A percentile compares a stretch with the other conserved stretches of the same genome.
phyloP scores from a whole-genome alignment of 768 basidiomycete species.

The Termitomyces sp. region DNA sequence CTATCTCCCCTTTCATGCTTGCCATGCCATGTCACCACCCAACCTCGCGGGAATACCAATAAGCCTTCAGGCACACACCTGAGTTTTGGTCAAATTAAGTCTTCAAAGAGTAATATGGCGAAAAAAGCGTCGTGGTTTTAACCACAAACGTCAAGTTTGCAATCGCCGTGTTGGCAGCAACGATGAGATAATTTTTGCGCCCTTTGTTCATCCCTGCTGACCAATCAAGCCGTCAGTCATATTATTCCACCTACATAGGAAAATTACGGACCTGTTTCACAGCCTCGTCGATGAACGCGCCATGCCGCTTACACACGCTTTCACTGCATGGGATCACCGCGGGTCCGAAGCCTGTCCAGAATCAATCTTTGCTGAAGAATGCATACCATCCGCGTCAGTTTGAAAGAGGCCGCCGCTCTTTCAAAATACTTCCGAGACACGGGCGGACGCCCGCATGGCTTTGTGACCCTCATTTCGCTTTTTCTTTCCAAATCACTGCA shows the following conservation, averaged over 20 bases:
- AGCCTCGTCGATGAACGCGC: conserved; percentile 9
- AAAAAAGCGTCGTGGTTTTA: background rate
- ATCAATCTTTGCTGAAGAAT: conserved; percentile 2
- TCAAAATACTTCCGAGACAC: conserved; percentile 3
- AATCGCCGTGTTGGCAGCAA: conserved; percentile 13
- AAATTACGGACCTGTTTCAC: conserved; percentile 15
- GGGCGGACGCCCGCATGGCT: background rate
- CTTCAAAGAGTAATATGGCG: no score
- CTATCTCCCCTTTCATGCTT: background rate
- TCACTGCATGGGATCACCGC: conserved; percentile 17
- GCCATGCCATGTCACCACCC: background rate
- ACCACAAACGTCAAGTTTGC: conserved; percentile 7
- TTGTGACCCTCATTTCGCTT: background rate
- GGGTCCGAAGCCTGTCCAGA: conserved; percentile 16
- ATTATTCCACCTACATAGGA: background rate
- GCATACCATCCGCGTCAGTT: conserved; percentile 3
- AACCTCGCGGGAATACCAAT: background rate
- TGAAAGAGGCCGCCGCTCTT: conserved; percentile 5
- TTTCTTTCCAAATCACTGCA: background rate
- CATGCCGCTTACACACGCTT: conserved; percentile 9
- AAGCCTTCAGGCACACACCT: background rate
- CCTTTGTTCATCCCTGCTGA: conserved; percentile 10
- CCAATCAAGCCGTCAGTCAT: conserved; percentile 2
- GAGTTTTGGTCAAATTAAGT: background rate
- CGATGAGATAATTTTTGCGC: conserved; percentile 22